Percentiles rank a stretch among this genome's conserved stretches.
phyloP scores from a whole-genome alignment of 2,329 filamentous ascomycete genomes.

The Clonostachys byssicola region DNA sequence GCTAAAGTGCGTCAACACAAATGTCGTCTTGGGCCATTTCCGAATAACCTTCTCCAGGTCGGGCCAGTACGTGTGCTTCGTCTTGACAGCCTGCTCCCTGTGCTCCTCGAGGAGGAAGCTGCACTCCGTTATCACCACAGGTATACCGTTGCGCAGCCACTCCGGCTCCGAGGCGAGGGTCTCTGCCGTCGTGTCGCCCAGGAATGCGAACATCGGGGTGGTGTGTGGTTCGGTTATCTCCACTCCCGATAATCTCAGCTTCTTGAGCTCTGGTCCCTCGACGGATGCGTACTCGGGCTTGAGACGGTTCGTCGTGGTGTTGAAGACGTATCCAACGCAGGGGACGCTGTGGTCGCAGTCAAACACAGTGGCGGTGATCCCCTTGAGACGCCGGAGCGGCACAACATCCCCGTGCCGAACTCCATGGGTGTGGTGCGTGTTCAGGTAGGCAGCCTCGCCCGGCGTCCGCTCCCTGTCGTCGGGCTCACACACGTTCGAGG shows the following conservation, averaged over 20 bases:
- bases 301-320: slow-evolving; percentile 28
- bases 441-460: slow-evolving; percentile 15
- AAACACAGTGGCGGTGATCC: slow-evolving; percentile 35
- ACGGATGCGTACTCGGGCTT: slow-evolving; percentile 27
- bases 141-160: slow-evolving; percentile 30
- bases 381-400: slow-evolving; percentile 23
- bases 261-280: slow-evolving; percentile 27
- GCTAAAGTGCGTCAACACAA: slow-evolving; percentile 43
- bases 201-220: slow-evolving; percentile 38
- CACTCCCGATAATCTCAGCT: slow-evolving; percentile 27
- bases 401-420: slow-evolving; percentile 27
- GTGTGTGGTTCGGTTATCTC: slow-evolving; percentile 31
- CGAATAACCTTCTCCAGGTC: slow-evolving; percentile 39
- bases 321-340: slow-evolving; percentile 42
- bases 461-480: slow-evolving; percentile 3
- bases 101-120: slow-evolving; percentile 40
- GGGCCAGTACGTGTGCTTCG: slow-evolving; percentile 41
- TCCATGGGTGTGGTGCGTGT: slow-evolving; percentile 33
- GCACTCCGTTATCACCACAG: slow-evolving; percentile 44
- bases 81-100: slow-evolving; percentile 33
- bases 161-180: slow-evolving; percentile 29
- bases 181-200: slow-evolving; percentile 39
- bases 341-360: slow-evolving; percentile 41
- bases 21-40: slow-evolving; percentile 34
- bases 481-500: not conserved